These are phyloP conservation scores for Candolleomyces efflorescens DNA, from an alignment of 768 basidiomycete genomes.

Conservation along the genomic window DNA sequence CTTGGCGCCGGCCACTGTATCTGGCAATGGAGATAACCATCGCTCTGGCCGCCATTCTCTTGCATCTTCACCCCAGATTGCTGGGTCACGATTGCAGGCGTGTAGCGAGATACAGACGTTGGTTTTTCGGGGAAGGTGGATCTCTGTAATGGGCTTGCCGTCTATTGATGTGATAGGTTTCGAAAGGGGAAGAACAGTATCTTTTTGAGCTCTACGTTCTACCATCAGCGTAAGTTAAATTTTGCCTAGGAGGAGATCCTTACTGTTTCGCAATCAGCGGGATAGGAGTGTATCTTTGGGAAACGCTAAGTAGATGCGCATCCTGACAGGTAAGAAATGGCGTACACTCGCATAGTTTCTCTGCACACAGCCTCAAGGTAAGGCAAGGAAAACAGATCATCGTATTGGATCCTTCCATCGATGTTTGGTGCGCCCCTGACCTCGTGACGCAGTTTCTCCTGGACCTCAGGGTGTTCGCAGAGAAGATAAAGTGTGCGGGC, in stretches of 20 bases:
- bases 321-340: background rate
- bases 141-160: conserved; percentile 27
- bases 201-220: conserved; percentile 2
- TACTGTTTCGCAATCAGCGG: conserved; percentile 19
- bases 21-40: background rate
- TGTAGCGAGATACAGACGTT: conserved; percentile 6
- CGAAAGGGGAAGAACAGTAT: conserved; percentile 29
- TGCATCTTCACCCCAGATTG: conserved; percentile 3
- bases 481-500: conserved; percentile 29
- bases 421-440: conserved; percentile 23
- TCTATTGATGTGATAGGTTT: conserved; percentile 26
- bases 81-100: background rate
- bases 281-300: conserved; percentile 20
- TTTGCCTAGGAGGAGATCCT: background rate
- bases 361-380: conserved; percentile 37
- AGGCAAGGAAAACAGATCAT: conserved; percentile 30
- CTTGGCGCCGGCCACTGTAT: background rate
- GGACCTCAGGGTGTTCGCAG: conserved; percentile 28
- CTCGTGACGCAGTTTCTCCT: conserved; percentile 33
- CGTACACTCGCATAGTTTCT: conserved; percentile 36
- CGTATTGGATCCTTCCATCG: conserved; percentile 26
- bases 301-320: background rate
- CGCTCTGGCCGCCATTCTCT: background rate
- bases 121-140: conserved; percentile 36
- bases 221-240: background rate